phyloP scores from a whole-genome alignment of 2,329 filamentous ascomycete genomes.

The Lasiodiplodia citricola region DNA sequence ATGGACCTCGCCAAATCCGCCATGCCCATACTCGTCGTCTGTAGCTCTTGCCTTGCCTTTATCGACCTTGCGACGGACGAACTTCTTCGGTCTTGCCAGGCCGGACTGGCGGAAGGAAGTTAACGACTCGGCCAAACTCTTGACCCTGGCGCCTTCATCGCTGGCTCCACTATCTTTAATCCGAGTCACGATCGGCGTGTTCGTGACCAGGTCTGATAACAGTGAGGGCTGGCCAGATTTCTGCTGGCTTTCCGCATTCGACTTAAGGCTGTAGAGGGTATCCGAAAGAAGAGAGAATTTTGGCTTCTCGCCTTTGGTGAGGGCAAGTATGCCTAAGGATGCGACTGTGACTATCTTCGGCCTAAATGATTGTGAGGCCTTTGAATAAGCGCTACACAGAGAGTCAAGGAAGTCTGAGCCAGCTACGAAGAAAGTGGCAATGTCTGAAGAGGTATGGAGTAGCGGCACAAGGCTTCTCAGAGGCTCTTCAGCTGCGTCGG shows the following conservation, averaged over 20 bases:
- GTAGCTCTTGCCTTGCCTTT: conserved; percentile 66
- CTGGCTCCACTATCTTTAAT: conserved; percentile 60
- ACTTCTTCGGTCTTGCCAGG: conserved; percentile 57
- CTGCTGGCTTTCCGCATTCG: conserved; percentile 67
- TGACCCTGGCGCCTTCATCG: conserved; percentile 59
- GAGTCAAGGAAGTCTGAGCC: conserved; percentile 89
- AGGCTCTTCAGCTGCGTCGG: conserved; percentile 60
- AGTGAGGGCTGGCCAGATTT: conserved; percentile 61
- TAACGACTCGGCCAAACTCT: conserved; percentile 66
- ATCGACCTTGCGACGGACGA: conserved; percentile 62
- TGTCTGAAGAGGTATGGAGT: conserved; percentile 64
- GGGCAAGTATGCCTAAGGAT: conserved; percentile 75
- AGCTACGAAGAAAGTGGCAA: conserved; percentile 70
- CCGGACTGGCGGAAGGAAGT: conserved; percentile 62
- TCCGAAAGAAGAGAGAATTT: conserved; percentile 80
- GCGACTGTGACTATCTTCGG: conserved; percentile 72
- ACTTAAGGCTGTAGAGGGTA: conserved; percentile 80
- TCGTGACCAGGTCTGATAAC: conserved; percentile 81
- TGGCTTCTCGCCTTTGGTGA: conserved; percentile 69
- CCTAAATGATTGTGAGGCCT: conserved; percentile 66
- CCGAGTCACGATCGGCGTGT: conserved; percentile 74
- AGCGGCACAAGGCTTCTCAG: conserved; percentile 68
- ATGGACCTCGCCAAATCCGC: conserved; percentile 61
- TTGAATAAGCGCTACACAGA: conserved; percentile 68
- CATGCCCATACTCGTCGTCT: conserved; percentile 42